Evolutionary conservation across 495 filamentous ascomycete species (phyloP), one percentile per base, ranked within the genome.

Genomic region (Corynascus novoguineensis): DNA sequence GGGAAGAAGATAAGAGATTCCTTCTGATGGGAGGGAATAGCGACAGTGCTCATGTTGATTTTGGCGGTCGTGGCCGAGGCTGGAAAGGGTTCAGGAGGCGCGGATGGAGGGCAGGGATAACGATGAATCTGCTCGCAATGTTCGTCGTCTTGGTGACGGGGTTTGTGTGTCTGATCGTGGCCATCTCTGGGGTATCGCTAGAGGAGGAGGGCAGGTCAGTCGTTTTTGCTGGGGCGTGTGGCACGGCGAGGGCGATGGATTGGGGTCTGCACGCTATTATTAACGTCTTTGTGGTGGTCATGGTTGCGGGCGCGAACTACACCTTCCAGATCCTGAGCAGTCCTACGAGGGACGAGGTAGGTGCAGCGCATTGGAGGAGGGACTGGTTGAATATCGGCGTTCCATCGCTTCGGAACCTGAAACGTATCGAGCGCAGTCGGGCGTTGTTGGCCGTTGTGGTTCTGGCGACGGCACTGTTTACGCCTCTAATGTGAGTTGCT

Each of bases 381-480:
- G 66, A 47, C n/a, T 81, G 78, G 78, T 60, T 83, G 53, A 75
- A 83, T 64, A 80, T 81, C 38, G 79, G 79, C 11, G 63, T 79
- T 29, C 77, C 74, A 19, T 80, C 77, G 21, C 46, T 79, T 22
- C 68, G 76, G 12, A 82, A 82, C 62, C 64, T 82, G 1, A 32
- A 47, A 12, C 57, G 66, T 28, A 71, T 83, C 48, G 68, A 69
- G 15, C 61, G 57, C 41, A 63, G 63, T 15, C 57, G 77, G 57
- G 67, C 67, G 22, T 27, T 68, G 4, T 41, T 80, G 50, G 75
- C 71, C 40, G 51, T 66, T 5, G 60, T 73, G 17, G 56, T 79
- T 5, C 53, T 78, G 34, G 24, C 67, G 1, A 50, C 63, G 38
- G 74, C 76, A 27, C 58, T 73, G 10, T 53, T 63, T 7, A 72